These are phyloP conservation scores for Limonomyces culmigenus DNA, from an alignment of 1,284 basidiomycete genomes.

Conservation along the genomic window DNA sequence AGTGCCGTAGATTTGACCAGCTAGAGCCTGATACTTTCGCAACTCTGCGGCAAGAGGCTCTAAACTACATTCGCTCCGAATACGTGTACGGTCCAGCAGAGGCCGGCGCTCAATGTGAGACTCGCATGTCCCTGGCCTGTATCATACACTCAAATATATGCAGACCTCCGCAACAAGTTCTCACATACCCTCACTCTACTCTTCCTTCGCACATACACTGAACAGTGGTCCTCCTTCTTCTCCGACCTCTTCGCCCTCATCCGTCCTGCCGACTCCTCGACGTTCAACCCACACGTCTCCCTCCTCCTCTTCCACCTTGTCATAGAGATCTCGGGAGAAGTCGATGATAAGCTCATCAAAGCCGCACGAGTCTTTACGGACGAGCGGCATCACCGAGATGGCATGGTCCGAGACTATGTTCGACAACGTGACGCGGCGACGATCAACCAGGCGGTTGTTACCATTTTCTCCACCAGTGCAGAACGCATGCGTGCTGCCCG, in stretches of 20 bases:
- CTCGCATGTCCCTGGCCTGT: conserved; percentile 1
- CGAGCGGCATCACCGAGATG: conserved; percentile 65
- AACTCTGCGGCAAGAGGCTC: conserved; percentile 48
- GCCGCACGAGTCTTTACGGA: conserved; percentile 58
- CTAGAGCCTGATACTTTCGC: conserved; percentile 54
- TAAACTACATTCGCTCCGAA: conserved; percentile 66
- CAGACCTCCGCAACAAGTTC: conserved; percentile 92
- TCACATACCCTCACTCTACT: conserved; percentile 93
- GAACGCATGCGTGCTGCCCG: conserved; percentile 36
- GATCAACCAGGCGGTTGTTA: conserved; percentile 80
- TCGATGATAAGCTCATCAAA: conserved; percentile 83
- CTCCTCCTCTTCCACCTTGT: conserved; percentile 79
- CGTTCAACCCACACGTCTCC: conserved; percentile 67
- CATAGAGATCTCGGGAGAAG: conserved; percentile 83
- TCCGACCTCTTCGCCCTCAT: conserved; percentile 63
- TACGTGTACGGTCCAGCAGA: conserved; percentile 67
- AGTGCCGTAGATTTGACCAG: conserved; percentile 38
- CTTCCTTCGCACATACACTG: conserved; percentile 80
- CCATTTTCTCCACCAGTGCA: conserved; percentile 64
- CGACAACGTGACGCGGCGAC: conserved; percentile 75
- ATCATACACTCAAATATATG: background rate
- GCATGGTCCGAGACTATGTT: conserved; percentile 75
- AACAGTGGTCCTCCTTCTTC: conserved; percentile 75
- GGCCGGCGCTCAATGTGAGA: conserved; percentile 55
- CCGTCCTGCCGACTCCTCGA: conserved; percentile 36